These are phyloP conservation scores for Laetiporus sulphureus DNA, from an alignment of 1,284 basidiomycete genomes.

Conservation along the genomic window DNA sequence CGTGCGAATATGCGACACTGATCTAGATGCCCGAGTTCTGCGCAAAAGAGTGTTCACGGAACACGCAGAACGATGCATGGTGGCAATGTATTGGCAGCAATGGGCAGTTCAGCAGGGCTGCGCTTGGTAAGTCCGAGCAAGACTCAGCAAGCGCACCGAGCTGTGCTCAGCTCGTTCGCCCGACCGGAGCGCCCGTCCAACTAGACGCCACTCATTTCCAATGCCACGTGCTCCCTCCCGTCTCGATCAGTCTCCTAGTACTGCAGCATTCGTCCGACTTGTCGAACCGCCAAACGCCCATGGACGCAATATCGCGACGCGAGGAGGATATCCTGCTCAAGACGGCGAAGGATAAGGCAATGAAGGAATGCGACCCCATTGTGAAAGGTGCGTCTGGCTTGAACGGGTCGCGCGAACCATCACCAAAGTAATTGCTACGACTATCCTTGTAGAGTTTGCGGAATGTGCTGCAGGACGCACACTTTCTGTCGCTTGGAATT, in stretches of 20 bases:
- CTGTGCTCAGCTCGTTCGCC: background rate
- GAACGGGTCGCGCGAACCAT: background rate
- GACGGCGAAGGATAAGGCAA: slow-evolving; percentile 71
- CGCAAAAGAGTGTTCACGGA: slow-evolving; percentile 14
- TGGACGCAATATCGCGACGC: slow-evolving; percentile 83
- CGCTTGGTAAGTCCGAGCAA: no score
- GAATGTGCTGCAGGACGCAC: slow-evolving; percentile 78
- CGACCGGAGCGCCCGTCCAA: background rate
- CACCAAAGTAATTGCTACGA: background rate
- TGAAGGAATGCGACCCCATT: slow-evolving; percentile 71
- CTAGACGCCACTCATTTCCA: background rate
- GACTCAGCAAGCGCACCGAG: slow-evolving; percentile 6
- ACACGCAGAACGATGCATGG: slow-evolving; percentile 11
- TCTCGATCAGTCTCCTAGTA: background rate
- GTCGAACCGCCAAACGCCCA: no score
- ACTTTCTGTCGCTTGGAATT: slow-evolving; percentile 80
- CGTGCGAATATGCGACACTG: slow-evolving; percentile 28
- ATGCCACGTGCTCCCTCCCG: slow-evolving; percentile 1
- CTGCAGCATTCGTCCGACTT: background rate
- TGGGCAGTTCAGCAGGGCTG: no score
- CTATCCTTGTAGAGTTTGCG: slow-evolving; percentile 80
- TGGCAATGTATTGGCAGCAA: no score
- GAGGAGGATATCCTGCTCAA: slow-evolving; percentile 85
- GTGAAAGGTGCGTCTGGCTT: slow-evolving; percentile 55
- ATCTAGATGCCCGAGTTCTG: slow-evolving; percentile 12